Conservation (phyloP, 768 basidiomycete genomes). For the Termitomyces sp. region DNA sequence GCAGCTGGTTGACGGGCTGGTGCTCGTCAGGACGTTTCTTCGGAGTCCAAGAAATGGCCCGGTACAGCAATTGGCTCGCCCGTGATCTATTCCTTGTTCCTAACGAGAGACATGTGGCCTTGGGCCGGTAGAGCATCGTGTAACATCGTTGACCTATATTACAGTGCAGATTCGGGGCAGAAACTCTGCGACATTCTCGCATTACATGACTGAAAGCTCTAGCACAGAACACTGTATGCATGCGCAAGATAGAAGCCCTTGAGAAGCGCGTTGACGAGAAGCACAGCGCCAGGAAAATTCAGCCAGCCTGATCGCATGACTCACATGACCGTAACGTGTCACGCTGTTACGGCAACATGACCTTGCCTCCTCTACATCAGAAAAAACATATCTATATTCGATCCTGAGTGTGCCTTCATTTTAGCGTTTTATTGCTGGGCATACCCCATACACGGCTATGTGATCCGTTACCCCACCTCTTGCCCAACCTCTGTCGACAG, state of each 20-base stretch:
- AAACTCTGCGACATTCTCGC: conserved; percentile 18
- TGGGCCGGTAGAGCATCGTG: not conserved
- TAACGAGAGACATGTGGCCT: conserved; percentile 1
- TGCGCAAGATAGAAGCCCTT: conserved; percentile 27
- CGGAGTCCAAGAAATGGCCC: conserved; percentile 28
- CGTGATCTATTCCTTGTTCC: conserved; percentile 2
- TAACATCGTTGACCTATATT: not conserved
- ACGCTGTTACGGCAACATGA: conserved; percentile 13
- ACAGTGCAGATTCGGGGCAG: not conserved
- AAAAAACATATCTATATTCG: conserved; percentile 15
- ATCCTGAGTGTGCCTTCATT: conserved; percentile 10
- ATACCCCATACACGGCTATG: conserved; percentile 1
- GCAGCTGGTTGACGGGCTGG: conserved; percentile 27
- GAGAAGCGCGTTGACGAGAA: conserved; percentile 11
- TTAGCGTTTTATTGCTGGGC: not conserved
- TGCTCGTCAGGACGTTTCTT: conserved; percentile 27
- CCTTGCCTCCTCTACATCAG: conserved; percentile 9
- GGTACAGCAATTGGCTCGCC: not conserved
- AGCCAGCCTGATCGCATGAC: conserved; percentile 9
- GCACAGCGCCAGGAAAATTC: conserved; percentile 9
- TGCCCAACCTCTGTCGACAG: not conserved
- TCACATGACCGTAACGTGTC: conserved; percentile 13
- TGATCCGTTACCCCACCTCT: conserved; percentile 11
- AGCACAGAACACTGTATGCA: conserved; percentile 34
- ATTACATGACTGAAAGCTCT: conserved; percentile 33